Evolutionary conservation across 257 asterid species (phyloP), one percentile per base, ranked within the genome.

Genomic region (Galeopsis tetrahit): DNA sequence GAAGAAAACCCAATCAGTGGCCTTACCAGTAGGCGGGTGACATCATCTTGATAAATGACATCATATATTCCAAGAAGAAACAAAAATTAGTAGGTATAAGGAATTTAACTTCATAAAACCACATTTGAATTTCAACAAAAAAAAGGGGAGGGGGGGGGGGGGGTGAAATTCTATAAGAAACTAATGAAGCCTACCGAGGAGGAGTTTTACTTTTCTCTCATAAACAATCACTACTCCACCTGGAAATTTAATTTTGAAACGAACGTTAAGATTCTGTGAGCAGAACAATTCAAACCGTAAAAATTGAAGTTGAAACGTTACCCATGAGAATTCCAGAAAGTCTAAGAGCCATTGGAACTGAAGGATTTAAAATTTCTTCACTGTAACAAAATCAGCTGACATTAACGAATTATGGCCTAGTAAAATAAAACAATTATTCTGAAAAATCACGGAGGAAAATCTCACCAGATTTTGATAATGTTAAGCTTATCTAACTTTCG

Each of bases 241-340:
- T 94, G 84, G 64, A 63, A 64, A 49, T 46, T 14, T 6, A 14
- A 46, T 53, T 10, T 11, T 21, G 35, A 10, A 52, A 6, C 60
- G 48, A 56, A 66, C 10, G 71, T 34, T 34, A 38, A 60, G 11
- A 58, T 15, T 28, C 34, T 9, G 17, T n/a, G 2, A 32, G 43
- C 31, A 55, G 13, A 55, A 39, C 68, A 40, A 8, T 17, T 2
- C 42, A 40, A 58, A 38, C n/a, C 39, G 28, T 28, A 10, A 63
- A 21, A 79, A 49, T 60, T 2, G 76, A 53, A 51, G 57, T 3
- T 4, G 6, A 28, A 32, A 35, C 4, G 32, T 35, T 89, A 93
- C 98, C 98, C 98, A 93, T 93, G 75, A 93, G 96, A 77, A 93
- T 91, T 69, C 96, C 96, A 55, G 98, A 93, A 58, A 93, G 98